Evolutionary conservation across 176 grass and related monocot genomes (phyloP).

Genomic region (Echinochloa phyllopogon): DNA sequence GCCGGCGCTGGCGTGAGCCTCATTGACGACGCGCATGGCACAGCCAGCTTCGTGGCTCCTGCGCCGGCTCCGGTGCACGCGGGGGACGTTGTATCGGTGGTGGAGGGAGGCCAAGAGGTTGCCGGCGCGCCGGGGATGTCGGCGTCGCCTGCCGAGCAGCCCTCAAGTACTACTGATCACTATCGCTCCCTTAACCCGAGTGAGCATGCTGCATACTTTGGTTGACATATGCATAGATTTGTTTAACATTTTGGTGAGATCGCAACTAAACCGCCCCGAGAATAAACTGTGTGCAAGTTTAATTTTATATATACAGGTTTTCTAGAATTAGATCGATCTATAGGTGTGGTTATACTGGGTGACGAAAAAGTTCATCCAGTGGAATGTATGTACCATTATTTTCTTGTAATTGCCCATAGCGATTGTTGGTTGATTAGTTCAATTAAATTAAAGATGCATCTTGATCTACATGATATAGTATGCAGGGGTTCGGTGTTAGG

Average conservation of each 20-base stretch:
- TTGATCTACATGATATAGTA: neutral
- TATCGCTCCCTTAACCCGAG: conserved; percentile 65
- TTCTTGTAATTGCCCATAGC: conserved; percentile 31
- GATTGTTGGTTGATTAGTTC: conserved; percentile 45
- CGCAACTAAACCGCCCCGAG: conserved; percentile 3
- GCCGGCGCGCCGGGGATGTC: conserved; percentile 26
- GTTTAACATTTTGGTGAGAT: conserved; percentile 50
- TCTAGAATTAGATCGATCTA: conserved; percentile 46
- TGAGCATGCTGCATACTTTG: conserved; percentile 82
- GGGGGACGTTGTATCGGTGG: conserved; percentile 46
- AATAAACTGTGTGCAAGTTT: conserved; percentile 52
- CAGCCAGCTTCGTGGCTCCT: conserved; percentile 17
- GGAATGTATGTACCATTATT: conserved; percentile 26
- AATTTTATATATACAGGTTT: conserved; percentile 21
- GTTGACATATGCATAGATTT: conserved; percentile 56
- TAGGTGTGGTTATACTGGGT: conserved; percentile 40
- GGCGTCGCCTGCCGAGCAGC: conserved; percentile 39
- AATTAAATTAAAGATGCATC: neutral
- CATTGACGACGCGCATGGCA: neutral
- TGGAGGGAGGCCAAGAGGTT: conserved; percentile 3
- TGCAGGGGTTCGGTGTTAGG: neutral
- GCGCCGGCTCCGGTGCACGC: neutral
- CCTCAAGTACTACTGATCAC: conserved; percentile 51
- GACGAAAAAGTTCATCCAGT: conserved; percentile 20
- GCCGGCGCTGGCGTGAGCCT: neutral